Evolutionary conservation across 2,329 filamentous ascomycete genomes (phyloP), one percentile per base, ranked within the genome.

Genomic region (Neurospora sp.): DNA sequence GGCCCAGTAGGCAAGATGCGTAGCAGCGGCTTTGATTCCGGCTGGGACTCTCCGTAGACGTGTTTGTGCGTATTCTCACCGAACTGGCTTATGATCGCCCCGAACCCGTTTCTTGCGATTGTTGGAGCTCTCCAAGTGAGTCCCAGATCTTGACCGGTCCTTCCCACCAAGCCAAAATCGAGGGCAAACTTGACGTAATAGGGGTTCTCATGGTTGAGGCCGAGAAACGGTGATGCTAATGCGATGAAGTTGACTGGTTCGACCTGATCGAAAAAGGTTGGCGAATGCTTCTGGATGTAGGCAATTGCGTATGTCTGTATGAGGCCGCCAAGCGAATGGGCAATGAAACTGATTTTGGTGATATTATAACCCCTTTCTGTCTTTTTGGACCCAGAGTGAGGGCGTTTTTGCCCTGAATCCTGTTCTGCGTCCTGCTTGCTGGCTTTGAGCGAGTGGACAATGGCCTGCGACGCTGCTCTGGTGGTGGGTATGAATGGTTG

Each of bases 141-240:
- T 28, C 96, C 96, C 8, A 99, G 85, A 81, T 99, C 96, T 79
- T 98, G 93, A 8, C 96, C 96, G 2, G 96, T 97, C 69, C 95
- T 88, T n/a, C 96, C 96, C 15, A 99, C 95, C 1, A 99, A 85
- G 0, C 96, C 96, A 81, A 98, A 97, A 78, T 99, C 96, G 3
- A 99, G 83, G 0, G 96, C 96, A 79, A 99, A 98, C 76, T 94
- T 97, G 80, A 99, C 92, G 78, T 99, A 99, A 70, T 98, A 85
- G 0, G 96, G 96, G 75, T 99, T 99, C 78, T 99, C 96, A 78
- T 99, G 97, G 79, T 95, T 98, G 43, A 98, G 83, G 0, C 95
- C 95, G 1, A 98, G 82, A 74, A 97, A 93, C 0, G 95, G 95
- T 0, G 94, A 91, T 17, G 95, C 94, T 74, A 98, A 82, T 37